Base-by-base conservation (phyloP, 2,329 filamentous ascomycete genomes). In the Curvularia sp. region DNA sequence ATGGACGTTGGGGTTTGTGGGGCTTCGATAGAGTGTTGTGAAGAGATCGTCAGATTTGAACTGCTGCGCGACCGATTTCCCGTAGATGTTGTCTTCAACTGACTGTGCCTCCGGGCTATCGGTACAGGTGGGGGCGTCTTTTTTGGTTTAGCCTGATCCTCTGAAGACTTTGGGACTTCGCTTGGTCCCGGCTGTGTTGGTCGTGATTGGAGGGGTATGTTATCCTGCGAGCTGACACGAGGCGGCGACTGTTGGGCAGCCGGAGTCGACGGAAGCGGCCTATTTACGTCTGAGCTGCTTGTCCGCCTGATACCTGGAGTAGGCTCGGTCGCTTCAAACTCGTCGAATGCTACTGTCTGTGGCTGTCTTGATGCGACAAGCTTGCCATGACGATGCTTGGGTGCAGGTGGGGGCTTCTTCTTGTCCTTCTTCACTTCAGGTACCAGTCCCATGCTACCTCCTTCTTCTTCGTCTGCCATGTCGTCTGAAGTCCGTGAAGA, bases 331-430 rank as follows among this genome's bases (percentile, higher is more conserved):
- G 72, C 56, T 54, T 70, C 60, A 42, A 77, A 74, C 41, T 69
- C 72, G 18, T 71, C 69, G 38, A 76, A 77, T 1, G 75, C 67
- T 7, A 75, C 72, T 18, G 63, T 76, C 71, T 72, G 77, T 57
- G 71, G 80, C 65, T 58, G 81, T 77, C 78, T 59, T 65, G 68
- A 75, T 64, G 83, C 86, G 63, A 94, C 89, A 18, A 88, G 83
- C 75, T 89, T 93, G 4, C 92, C 92, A 77, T 93, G 90, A 54
- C 90, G 86, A 51, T 89, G 92, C 71, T 85, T 92, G 10, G 90
- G 90, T 6, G 74, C 69, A 22, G 75, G 76, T 1, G 89, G 89
- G 5, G 91, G 90, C 13, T 89, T 89, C 62, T 86, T 86, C 76
- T 86, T 88, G 71, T 89, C 90, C 63, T 83, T 79, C 41, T 79